A percentile compares a stretch with the other conserved stretches of the same genome.
Evolutionary conservation across 2,329 filamentous ascomycete species (phyloP).

Genomic region (Stagonosporopsis cucurbitacearum): DNA sequence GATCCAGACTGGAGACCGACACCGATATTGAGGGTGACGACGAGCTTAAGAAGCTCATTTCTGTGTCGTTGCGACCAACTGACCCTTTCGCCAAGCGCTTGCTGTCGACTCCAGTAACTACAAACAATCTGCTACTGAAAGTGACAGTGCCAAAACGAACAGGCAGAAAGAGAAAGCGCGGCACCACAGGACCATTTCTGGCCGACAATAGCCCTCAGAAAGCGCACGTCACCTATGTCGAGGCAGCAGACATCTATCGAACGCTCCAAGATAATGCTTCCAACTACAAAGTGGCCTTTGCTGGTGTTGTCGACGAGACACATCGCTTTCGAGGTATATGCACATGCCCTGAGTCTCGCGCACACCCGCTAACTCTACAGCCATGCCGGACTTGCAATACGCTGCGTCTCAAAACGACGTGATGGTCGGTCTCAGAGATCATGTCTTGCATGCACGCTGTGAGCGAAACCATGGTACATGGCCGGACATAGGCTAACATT

Average conservation of each 20-base stretch:
- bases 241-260: conserved; percentile 58
- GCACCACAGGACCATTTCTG: conserved; percentile 68
- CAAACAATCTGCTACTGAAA: conserved; percentile 85
- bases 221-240: conserved; percentile 17
- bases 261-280: conserved; percentile 74
- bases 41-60: conserved; percentile 59
- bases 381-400: conserved; percentile 85
- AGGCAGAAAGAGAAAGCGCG: conserved; percentile 82
- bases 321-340: conserved; percentile 79
- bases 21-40: conserved; percentile 31
- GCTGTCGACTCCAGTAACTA: conserved; percentile 74
- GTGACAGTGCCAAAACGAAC: conserved; percentile 86
- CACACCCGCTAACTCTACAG: conserved; percentile 45
- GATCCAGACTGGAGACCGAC: conserved; percentile 34
- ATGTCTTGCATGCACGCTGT: conserved; percentile 76
- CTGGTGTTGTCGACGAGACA: conserved; percentile 77
- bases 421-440: conserved; percentile 72
- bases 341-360: background rate
- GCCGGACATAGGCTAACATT: background rate
- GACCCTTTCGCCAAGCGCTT: conserved; percentile 81
- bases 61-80: conserved; percentile 78
- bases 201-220: conserved; percentile 40
- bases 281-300: conserved; percentile 70
- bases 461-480: conserved; percentile 29
- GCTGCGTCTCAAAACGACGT: conserved; percentile 72